Conservation (phyloP, 257 asterid species). For the Euphrasia confusa region DNA sequence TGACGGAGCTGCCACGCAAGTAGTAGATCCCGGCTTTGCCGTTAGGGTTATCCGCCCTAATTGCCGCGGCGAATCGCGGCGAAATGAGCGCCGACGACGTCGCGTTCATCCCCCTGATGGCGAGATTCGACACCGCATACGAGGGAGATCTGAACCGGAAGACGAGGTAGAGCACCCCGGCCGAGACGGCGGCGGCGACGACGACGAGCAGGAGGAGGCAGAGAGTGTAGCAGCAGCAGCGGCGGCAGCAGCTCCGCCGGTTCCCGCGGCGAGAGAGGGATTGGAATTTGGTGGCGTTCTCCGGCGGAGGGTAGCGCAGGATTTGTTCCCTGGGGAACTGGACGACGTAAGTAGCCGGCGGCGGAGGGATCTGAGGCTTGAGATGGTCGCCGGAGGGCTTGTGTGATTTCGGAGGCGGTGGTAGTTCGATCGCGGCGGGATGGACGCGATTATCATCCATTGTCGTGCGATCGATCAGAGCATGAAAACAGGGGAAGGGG, state of each 20-base stretch:
- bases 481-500: not conserved
- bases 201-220: conserved; percentile 40
- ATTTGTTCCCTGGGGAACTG: conserved; percentile 52
- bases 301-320: conserved; percentile 57
- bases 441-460: conserved; percentile 39
- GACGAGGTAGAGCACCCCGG: conserved; percentile 65
- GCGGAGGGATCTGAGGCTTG: conserved; percentile 30
- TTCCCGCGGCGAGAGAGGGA: conserved; percentile 28
- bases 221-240: conserved; percentile 49
- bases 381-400: conserved; percentile 24
- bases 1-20: conserved; percentile 35
- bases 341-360: conserved; percentile 43
- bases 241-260: conserved; percentile 44
- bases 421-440: conserved; percentile 30
- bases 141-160: conserved; percentile 63
- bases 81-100: conserved; percentile 48
- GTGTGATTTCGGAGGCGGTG: conserved; percentile 21
- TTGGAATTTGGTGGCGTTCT: conserved; percentile 38
- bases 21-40: conserved; percentile 67
- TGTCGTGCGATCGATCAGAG: not conserved
- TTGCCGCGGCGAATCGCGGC: conserved; percentile 59
- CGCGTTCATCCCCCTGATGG: conserved; percentile 27
- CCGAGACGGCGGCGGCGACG: conserved; percentile 49
- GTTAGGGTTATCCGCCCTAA: conserved; percentile 68
- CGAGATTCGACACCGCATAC: conserved; percentile 40